A percentile compares a stretch with the other conserved stretches of the same genome.
phyloP scores from a whole-genome alignment of 805 yeast species.

The Zygotorulaspora chibaensis region DNA sequence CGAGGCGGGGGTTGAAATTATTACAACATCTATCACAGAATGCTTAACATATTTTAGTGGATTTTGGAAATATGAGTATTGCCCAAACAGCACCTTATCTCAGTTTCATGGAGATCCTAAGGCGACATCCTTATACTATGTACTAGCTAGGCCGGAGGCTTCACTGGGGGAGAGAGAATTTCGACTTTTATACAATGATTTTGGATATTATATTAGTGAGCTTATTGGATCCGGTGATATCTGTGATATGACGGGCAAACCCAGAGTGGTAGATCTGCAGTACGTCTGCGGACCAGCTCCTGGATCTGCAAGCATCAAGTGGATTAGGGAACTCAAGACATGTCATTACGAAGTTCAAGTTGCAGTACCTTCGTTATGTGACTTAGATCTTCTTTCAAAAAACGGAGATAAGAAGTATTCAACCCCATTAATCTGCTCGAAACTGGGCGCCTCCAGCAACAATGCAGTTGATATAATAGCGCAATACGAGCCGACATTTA shows the following conservation, averaged over 20 bases:
- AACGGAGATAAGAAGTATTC: constrained; percentile 24
- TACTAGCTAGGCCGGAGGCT: constrained; percentile 29
- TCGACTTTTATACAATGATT: constrained; percentile 34
- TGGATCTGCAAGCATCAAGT: constrained; percentile 28
- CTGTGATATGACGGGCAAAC: constrained; percentile 55
- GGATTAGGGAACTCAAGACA: constrained; percentile 49
- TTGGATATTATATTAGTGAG: constrained; percentile 35
- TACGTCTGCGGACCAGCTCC: constrained; percentile 47
- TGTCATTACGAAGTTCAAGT: constrained; percentile 55
- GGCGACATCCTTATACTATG: constrained; percentile 11
- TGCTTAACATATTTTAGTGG: constrained; percentile 35
- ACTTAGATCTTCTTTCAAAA: constrained; percentile 28
- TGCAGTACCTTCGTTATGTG: constrained; percentile 49
- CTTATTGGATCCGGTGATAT: constrained; percentile 46
- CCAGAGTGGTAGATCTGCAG: constrained; percentile 51
- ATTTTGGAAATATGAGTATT: constrained; percentile 54
- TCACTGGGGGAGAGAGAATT: constrained; percentile 19
- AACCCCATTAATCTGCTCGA: constrained; percentile 17
- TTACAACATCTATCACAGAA: constrained; percentile 14
- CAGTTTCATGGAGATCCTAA: constrained; percentile 42
- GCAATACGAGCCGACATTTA: constrained; percentile 24
- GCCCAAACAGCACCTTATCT: constrained; percentile 44
- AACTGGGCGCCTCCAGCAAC: neutral
- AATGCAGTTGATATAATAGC: constrained; percentile 17
- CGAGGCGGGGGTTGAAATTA: constrained; percentile 17